Evolutionary conservation across 495 filamentous ascomycete genomes (phyloP).

Genomic region (Neurospora discreta): DNA sequence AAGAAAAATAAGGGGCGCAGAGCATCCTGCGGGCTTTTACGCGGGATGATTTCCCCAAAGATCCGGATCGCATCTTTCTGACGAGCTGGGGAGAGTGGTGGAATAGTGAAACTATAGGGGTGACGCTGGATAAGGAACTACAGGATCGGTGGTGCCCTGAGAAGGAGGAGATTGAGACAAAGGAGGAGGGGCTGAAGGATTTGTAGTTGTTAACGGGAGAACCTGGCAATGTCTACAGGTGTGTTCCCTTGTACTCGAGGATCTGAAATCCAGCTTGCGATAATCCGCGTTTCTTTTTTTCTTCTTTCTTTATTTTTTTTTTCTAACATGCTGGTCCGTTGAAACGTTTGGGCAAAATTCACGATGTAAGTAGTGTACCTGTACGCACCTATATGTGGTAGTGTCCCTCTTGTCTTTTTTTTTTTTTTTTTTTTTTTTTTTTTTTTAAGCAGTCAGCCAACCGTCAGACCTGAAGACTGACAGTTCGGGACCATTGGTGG

Average conservation of each 20-base stretch:
- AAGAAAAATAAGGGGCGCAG: slow-evolving; percentile 19
- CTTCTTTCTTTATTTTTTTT: too few relatives aligned
- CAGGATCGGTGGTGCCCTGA: slow-evolving; percentile 36
- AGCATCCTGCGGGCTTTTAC: slow-evolving; percentile 31
- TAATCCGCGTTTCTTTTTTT: not conserved
- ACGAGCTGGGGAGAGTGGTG: slow-evolving; percentile 42
- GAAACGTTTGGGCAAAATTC: too few relatives aligned
- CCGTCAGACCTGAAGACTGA: not conserved
- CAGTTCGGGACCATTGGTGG: not conserved
- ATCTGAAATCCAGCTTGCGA: not conserved
- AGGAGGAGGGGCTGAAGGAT: slow-evolving; percentile 20
- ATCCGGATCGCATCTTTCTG: slow-evolving; percentile 34
- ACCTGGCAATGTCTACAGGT: not conserved
- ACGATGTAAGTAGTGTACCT: too few relatives aligned
- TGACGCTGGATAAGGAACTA: slow-evolving; percentile 25
- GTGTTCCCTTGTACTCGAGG: not conserved
- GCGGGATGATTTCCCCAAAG: slow-evolving; percentile 31
- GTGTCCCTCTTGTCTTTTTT: too few relatives aligned
- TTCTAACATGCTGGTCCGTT: too few relatives aligned
- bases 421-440: too few relatives aligned
- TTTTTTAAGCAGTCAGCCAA: not conserved
- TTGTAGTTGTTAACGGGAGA: not conserved
- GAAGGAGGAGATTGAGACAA: slow-evolving; percentile 31
- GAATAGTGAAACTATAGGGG: slow-evolving; percentile 26
- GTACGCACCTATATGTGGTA: too few relatives aligned